Conservation (phyloP, 1,284 basidiomycete species). For the Cryptococcus sp. region DNA sequence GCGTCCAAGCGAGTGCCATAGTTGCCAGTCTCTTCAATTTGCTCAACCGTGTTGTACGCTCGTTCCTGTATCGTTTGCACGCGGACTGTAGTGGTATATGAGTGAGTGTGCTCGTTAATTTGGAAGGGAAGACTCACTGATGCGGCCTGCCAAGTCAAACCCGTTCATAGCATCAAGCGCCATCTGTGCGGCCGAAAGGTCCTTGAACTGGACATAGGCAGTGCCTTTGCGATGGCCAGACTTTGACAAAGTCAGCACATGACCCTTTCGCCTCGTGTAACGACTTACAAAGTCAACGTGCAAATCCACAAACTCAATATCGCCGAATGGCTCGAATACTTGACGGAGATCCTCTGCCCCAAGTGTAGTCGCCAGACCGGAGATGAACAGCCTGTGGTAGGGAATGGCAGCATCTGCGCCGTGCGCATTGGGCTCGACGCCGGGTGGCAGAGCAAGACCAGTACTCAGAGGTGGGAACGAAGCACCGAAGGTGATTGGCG, state of each 20-base stretch:
- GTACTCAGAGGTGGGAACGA: conserved; percentile 45
- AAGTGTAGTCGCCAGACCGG: conserved; percentile 93
- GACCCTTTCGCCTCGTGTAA: conserved; percentile 2
- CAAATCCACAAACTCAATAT: conserved; percentile 96
- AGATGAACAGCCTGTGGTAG: conserved; percentile 83
- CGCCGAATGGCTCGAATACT: conserved; percentile 98
- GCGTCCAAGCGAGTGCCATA: conserved; percentile 81
- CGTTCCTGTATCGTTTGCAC: conserved; percentile 91
- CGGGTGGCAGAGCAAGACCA: conserved; percentile 38
- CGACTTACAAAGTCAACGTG: conserved; percentile 68
- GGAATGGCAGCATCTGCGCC: conserved; percentile 53
- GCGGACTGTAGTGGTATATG: conserved; percentile 62
- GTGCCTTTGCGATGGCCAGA: conserved; percentile 97
- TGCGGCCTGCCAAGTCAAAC: conserved; percentile 92
- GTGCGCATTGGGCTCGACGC: conserved; percentile 49
- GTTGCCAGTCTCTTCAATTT: conserved; percentile 39
- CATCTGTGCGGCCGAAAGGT: conserved; percentile 88
- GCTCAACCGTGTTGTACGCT: conserved; percentile 30
- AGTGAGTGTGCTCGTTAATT: not conserved
- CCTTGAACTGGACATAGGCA: conserved; percentile 95
- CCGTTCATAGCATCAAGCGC: conserved; percentile 98
- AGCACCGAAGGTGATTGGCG: conserved; percentile 19
- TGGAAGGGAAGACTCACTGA: conserved; percentile 60
- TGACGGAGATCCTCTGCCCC: conserved; percentile 94
- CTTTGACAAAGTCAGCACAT: conserved; percentile 47